Evolutionary conservation across 306 rosid genomes (phyloP), one percentile per base, ranked within the genome.

Genomic region (Urtica urens): DNA sequence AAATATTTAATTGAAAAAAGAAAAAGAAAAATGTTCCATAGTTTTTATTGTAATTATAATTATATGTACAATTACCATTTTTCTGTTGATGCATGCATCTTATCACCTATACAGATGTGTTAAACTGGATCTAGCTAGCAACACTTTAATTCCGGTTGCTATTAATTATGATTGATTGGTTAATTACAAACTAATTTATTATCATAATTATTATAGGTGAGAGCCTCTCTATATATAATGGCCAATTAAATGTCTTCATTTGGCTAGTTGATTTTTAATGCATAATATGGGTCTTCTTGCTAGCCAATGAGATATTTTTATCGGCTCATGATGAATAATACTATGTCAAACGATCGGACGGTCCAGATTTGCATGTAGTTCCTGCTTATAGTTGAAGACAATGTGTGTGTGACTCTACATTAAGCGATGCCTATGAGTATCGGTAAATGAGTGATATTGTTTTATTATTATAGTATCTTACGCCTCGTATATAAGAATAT

Each of bases 231-330:
- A 25, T 46, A n/a, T 18, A 20, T 47, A 35, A 25, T 5, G 52
- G 34, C 51, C 30, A 17, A 17, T 23, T 46, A 47, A 47, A 49
- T 29, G 55, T 19, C 14, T 48, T 12, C 33, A 23, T 38, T 18
- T 50, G 55, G 55, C 42, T 42, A 15, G 27, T 50, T 29, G 26
- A n/a, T 20, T 24, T 27, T 47, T 5, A n/a, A 29, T 11, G 55
- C 55, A 50, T 50, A n/a, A n/a, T 35, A 35, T 35, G 55, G 26
- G 55, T 50, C 55, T 31, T 29, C 41, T 30, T 31, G 21, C 55
- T 31, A 29, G 27, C 14, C 42, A n/a, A 24, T 24, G 33, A 17
- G 35, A 45, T 21, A 23, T 6, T 35, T 35, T 35, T 10, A 41
- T 28, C 11, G 3, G 5, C 1, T 26, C 6, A 49, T 49, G 38